Evolutionary conservation across 192 early-diverging fungal genomes (phyloP).

Genomic region (Backusella macrospora): DNA sequence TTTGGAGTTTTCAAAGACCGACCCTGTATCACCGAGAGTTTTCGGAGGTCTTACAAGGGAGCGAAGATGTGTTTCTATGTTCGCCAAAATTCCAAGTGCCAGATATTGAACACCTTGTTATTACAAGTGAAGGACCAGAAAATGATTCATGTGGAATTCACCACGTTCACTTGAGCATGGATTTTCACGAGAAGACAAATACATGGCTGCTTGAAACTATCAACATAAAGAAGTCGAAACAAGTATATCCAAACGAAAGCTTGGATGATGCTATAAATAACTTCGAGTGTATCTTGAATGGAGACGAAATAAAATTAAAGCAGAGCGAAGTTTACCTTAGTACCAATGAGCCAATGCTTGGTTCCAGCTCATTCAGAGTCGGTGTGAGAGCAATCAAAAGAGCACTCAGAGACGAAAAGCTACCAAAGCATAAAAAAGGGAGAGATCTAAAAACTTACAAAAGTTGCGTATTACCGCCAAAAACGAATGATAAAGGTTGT

Average conservation of each 20-base stretch:
- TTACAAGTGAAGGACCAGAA: neutral
- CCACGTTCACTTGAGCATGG: neutral
- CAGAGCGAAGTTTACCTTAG: slow-evolving; percentile 4
- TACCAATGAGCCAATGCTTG: neutral
- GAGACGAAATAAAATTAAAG: neutral
- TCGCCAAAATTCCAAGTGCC: neutral
- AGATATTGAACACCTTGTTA: neutral
- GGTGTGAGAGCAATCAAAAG: neutral
- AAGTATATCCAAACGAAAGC: neutral
- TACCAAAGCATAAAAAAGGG: neutral
- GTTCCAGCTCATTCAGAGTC: neutral
- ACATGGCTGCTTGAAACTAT: neutral
- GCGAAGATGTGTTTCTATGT: neutral
- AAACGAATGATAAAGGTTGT: neutral
- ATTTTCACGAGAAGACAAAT: slow-evolving; percentile 1
- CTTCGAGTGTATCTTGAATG: neutral
- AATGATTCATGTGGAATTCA: neutral
- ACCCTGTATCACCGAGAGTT: neutral
- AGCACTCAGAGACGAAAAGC: neutral
- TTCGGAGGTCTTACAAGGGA: neutral
- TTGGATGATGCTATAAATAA: neutral
- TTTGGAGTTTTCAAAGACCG: slow-evolving; percentile 4
- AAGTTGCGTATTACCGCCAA: neutral
- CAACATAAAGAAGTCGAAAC: neutral
- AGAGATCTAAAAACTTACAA: neutral